Conservation (phyloP, 139 green algal genomes). For the Ettlia oleoabundans region DNA sequence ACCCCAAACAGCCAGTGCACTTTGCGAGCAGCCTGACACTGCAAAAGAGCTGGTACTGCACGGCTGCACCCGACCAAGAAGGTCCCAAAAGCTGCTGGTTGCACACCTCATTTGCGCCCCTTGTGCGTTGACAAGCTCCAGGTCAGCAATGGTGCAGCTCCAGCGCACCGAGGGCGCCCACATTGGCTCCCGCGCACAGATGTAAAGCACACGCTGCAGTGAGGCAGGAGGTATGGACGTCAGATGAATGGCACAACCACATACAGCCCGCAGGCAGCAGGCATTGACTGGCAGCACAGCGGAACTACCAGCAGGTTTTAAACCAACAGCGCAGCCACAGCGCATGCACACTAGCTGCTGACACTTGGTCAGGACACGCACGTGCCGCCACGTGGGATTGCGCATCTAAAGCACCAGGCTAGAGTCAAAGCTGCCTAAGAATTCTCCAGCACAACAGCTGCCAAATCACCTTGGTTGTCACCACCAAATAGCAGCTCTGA, state of each 20-base stretch:
- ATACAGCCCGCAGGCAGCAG: background rate
- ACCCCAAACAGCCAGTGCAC: background rate
- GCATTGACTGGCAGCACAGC: background rate
- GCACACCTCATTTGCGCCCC: background rate
- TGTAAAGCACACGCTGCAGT: conserved; percentile 34
- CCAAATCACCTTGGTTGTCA: conserved; percentile 31
- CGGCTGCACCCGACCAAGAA: background rate
- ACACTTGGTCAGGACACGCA: too few relatives aligned
- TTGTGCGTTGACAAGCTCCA: background rate
- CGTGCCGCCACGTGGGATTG: background rate
- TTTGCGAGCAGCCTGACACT: too few relatives aligned
- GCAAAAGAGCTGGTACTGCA: too few relatives aligned
- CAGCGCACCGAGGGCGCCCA: conserved; percentile 13
- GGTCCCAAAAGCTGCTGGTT: background rate
- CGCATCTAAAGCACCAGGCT: background rate
- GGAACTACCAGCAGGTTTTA: background rate
- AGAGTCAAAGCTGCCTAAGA: background rate
- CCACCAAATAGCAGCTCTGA: conserved; percentile 34
- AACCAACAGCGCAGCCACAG: background rate
- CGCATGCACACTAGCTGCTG: too few relatives aligned
- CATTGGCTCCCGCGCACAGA: conserved; percentile 19
- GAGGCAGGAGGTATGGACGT: background rate
- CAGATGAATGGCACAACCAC: too few relatives aligned
- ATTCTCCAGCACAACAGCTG: background rate
- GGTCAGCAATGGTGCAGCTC: conserved; percentile 15